These are phyloP conservation scores for Chamaecrista fasciculata DNA, from an alignment of 306 rosid species.

Conservation along the genomic window DNA sequence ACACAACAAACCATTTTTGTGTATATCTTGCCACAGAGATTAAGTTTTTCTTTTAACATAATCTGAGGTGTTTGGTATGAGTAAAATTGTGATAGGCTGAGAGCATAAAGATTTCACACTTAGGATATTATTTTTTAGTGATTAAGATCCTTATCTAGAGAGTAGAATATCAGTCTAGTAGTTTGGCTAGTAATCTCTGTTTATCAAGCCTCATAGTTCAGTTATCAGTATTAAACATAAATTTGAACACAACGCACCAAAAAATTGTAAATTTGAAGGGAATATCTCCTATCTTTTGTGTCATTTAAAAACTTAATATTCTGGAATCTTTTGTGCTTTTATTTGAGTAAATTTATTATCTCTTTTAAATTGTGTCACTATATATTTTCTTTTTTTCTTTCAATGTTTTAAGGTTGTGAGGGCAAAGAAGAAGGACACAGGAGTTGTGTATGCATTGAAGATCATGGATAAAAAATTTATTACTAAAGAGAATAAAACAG, in stretches of 20 bases:
- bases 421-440: conserved; percentile 95
- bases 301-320: background rate
- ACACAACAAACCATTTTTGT: background rate
- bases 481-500: conserved; percentile 95
- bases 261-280: background rate
- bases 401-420: conserved; percentile 76
- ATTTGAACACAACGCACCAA: background rate
- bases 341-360: conserved; percentile 14
- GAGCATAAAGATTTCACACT: background rate
- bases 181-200: background rate
- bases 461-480: conserved; percentile 98
- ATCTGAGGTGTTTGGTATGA: background rate
- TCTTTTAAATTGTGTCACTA: conserved; percentile 11
- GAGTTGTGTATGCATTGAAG: conserved; percentile 87
- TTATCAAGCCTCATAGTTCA: background rate
- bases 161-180: background rate
- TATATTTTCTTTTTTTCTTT: conserved; percentile 11
- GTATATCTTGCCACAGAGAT: background rate
- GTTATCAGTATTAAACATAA: background rate
- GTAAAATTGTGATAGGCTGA: background rate
- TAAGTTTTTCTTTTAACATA: background rate
- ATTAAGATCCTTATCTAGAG: background rate
- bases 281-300: background rate
- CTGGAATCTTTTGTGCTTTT: background rate
- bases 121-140: background rate